Conservation (phyloP, 768 basidiomycete species). For the Lentinula sp. region DNA sequence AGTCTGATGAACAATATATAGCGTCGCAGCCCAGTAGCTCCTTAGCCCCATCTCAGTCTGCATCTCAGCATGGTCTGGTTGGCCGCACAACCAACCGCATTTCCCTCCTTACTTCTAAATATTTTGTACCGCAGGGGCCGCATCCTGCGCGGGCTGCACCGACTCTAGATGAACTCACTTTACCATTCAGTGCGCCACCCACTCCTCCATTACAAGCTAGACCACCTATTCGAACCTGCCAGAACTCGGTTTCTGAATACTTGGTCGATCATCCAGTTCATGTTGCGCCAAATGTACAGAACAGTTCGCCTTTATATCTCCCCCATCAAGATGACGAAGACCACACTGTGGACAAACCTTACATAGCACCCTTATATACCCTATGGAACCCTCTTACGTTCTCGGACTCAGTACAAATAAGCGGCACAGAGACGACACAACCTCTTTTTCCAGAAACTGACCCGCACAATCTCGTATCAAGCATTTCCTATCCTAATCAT, state of each 20-base stretch:
- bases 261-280: neutral
- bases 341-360: neutral
- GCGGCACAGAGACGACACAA: neutral
- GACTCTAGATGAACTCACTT: neutral
- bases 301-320: neutral
- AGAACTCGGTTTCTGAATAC: neutral
- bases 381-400: neutral
- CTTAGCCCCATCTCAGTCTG: slow-evolving; percentile 47
- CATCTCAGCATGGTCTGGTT: slow-evolving; percentile 36
- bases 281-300: neutral
- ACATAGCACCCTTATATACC: neutral
- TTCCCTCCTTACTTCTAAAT: slow-evolving; percentile 12
- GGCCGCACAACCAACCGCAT: neutral
- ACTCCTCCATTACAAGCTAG: neutral
- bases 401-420: neutral
- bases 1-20: neutral
- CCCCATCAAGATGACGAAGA: neutral
- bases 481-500: neutral
- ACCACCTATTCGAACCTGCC: neutral
- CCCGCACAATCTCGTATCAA: neutral
- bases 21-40: slow-evolving; percentile 11
- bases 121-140: slow-evolving; percentile 12
- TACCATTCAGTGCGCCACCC: neutral
- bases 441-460: neutral
- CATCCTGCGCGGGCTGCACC: neutral